Conservation (phyloP, 2,329 filamentous ascomycete genomes). For the Lachnellula willkommii region DNA sequence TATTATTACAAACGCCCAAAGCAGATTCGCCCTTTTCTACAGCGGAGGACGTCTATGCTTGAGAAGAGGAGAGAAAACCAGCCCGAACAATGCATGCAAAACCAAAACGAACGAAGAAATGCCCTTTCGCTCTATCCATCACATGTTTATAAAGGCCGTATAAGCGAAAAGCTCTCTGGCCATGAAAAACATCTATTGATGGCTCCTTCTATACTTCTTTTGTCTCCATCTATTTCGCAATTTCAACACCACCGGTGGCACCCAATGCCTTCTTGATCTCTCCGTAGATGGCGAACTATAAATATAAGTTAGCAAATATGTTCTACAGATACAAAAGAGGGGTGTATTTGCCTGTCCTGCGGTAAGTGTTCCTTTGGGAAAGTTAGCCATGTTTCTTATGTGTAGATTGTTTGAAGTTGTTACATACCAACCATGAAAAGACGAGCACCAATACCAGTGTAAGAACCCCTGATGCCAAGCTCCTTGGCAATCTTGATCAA, state of each 20-base stretch:
- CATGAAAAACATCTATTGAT: neutral
- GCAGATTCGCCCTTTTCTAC: slow-evolving; percentile 7
- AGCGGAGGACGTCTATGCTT: slow-evolving; percentile 22
- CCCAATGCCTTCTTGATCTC: slow-evolving; percentile 64
- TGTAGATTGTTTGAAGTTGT: slow-evolving; percentile 1
- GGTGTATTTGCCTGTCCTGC: slow-evolving; percentile 5
- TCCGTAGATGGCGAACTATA: slow-evolving; percentile 82
- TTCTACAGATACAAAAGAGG: neutral
- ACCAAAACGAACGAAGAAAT: slow-evolving; percentile 8
- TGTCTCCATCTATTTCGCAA: slow-evolving; percentile 38
- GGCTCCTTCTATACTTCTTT: slow-evolving; percentile 2
- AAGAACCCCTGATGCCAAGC: slow-evolving; percentile 73
- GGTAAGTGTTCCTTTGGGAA: slow-evolving; percentile 1
- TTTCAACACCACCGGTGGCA: slow-evolving; percentile 72
- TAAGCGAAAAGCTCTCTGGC: slow-evolving; percentile 9
- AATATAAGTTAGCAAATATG: neutral
- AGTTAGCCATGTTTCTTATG: neutral
- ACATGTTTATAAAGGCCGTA: slow-evolving; percentile 7
- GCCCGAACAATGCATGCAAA: slow-evolving; percentile 24
- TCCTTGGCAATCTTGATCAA: slow-evolving; percentile 85
- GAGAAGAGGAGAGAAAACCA: slow-evolving; percentile 17
- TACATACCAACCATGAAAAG: slow-evolving; percentile 54
- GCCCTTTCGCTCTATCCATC: slow-evolving; percentile 1
- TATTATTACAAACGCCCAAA: slow-evolving; percentile 14
- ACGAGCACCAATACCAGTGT: slow-evolving; percentile 75